Evolutionary conservation across 371 early-diverging fungal species (phyloP), one percentile per base, ranked within the genome.

Genomic region (Actinomortierella wolfii): DNA sequence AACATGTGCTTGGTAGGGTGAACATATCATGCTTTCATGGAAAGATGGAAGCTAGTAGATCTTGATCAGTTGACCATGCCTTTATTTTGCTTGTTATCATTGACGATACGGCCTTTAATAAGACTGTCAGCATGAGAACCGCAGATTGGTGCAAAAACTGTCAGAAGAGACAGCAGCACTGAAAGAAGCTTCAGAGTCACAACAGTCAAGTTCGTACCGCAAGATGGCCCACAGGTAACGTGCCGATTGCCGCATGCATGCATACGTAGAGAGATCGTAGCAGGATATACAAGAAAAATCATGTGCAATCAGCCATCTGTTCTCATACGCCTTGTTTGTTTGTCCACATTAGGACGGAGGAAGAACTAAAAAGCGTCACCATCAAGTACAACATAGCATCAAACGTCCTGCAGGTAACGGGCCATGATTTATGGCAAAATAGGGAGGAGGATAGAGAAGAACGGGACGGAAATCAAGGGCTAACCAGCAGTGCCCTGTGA

Each of bases 121-220:
- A 71, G 73, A 71, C 34, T 59, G 41, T 18, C 71, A 71, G 21
- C 57, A 65, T 51, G 65, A 71, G 15, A 65, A 71, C 20, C 57
- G 65, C 2, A 51, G 24, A 23, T 42, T 64, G 3, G 54, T 56
- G 11, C 65, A 61, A n/a, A n/a, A 29, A 8, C 17, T 71, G 6
- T 47, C 61, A 0, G 41, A 41, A 2, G 73, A 65, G 43, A 66
- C 73, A 5, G 54, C 47, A 0, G 51, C 56, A 0, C 51, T 59
- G 29, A 71, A 65, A 42, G 62, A 64, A n/a, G 41, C 51, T 0
- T 13, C 60, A 0, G 49, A 56, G 4, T 53, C 64, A 2, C 56
- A 52, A 21, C 60, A 59, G 3, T 44, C 71, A 1, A 39, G 40
- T 20, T 45, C 46, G 14, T 49, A 56, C 49, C 59, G 50, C 2